phyloP scores from a whole-genome alignment of 495 filamentous ascomycete genomes.

The Hypoxylon perforatum region DNA sequence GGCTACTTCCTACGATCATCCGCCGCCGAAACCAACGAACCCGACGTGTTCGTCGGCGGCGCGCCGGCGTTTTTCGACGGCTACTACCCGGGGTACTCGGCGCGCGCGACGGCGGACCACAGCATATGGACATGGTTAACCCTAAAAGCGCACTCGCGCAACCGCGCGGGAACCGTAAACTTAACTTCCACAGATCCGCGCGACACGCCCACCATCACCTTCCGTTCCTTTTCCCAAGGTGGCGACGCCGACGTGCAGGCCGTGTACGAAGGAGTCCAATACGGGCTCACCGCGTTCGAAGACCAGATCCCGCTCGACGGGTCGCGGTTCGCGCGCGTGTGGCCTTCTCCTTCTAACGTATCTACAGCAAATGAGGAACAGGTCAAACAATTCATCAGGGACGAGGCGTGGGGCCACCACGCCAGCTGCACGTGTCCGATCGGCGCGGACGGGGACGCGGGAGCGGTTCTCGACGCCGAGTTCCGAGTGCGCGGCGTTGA shows the following conservation, averaged over 20 bases:
- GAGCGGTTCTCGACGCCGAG: conserved; percentile 59
- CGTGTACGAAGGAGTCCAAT: conserved; percentile 54
- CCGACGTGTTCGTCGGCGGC: conserved; percentile 34
- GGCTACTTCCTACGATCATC: conserved; percentile 5
- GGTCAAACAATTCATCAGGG: conserved; percentile 52
- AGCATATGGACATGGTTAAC: conserved; percentile 53
- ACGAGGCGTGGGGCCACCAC: conserved; percentile 63
- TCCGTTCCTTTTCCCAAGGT: conserved; percentile 51
- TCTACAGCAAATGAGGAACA: conserved; percentile 42
- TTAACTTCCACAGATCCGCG: conserved; percentile 54
- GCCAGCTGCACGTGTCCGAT: conserved; percentile 61
- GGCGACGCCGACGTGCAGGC: conserved; percentile 53
- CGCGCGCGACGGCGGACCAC: conserved; percentile 19
- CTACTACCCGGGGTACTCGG: conserved; percentile 39
- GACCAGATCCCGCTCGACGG: conserved; percentile 48
- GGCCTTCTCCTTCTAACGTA: conserved; percentile 54
- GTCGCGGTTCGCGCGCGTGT: conserved; percentile 50
- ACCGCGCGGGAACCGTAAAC: conserved; percentile 54
- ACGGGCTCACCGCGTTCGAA: conserved; percentile 50
- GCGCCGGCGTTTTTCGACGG: conserved; percentile 49
- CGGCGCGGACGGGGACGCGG: conserved; percentile 55
- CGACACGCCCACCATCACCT: conserved; percentile 55
- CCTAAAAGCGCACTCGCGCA: conserved; percentile 51
- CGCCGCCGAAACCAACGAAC: conserved; percentile 24
- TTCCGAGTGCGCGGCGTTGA: conserved; percentile 62